A percentile compares a stretch with the other conserved stretches of the same genome.
Evolutionary conservation across 768 basidiomycete genomes (phyloP).

Genomic region (Lenzites betulinus): DNA sequence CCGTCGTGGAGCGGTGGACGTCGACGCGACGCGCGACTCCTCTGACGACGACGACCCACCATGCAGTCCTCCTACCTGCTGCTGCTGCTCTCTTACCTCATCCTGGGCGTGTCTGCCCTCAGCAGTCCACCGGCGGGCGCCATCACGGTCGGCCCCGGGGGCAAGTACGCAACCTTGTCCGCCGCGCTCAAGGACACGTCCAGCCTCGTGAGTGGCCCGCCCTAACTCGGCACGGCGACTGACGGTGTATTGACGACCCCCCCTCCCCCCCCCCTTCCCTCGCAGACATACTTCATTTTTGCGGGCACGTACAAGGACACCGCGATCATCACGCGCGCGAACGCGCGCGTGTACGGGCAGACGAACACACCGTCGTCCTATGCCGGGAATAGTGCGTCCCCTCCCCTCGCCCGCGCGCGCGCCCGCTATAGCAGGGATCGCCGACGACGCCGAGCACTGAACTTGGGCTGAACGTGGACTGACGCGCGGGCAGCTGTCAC

Average conservation of each 20-base stretch:
- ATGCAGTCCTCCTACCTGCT: constrained; percentile 7
- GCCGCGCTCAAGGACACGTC: constrained; percentile 27
- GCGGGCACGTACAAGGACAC: constrained; percentile 26
- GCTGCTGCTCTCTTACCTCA: constrained; percentile 4
- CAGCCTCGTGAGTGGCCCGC: constrained; percentile 17
- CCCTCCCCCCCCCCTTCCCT: not conserved
- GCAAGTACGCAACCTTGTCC: constrained; percentile 21
- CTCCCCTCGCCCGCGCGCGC: not conserved
- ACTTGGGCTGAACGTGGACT: too few relatives aligned
- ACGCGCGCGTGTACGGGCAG: constrained; percentile 25
- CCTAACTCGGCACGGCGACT: not conserved
- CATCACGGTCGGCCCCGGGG: constrained; percentile 26
- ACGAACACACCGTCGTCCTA: constrained; percentile 23
- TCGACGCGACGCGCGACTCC: not conserved
- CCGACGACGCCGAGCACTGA: constrained; percentile 12
- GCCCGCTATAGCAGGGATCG: not conserved
- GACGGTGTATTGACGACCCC: not conserved
- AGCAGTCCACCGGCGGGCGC: constrained; percentile 26
- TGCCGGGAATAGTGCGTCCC: constrained; percentile 26
- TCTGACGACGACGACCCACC: not conserved
- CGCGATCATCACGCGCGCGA: constrained; percentile 25
- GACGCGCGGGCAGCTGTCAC: constrained; percentile 29
- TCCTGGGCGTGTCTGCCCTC: constrained; percentile 13
- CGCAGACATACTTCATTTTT: constrained; percentile 25
- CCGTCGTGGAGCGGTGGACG: not conserved